phyloP scores from a whole-genome alignment of 1,284 basidiomycete species.

The Inonotus obliquus region DNA sequence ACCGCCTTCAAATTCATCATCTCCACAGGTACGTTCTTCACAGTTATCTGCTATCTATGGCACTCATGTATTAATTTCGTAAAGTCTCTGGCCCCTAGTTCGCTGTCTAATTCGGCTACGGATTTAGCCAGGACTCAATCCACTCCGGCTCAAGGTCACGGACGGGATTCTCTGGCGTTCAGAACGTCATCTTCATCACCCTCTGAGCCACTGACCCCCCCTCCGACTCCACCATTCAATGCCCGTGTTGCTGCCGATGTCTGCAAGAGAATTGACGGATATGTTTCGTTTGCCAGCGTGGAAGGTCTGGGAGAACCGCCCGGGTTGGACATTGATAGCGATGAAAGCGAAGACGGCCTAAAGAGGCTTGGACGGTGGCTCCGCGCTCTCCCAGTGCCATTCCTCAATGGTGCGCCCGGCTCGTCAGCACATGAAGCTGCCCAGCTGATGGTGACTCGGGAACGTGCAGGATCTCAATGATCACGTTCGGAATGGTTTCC shows the following conservation, averaged over 20 bases:
- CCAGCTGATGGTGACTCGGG: background rate
- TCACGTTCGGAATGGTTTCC: background rate
- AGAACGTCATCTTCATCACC: conserved; percentile 30
- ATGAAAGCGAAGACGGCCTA: conserved; percentile 20
- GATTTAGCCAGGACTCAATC: conserved; percentile 14
- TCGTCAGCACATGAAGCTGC: background rate
- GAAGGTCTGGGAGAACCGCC: conserved; percentile 66
- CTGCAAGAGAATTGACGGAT: conserved; percentile 55
- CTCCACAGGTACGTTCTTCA: conserved; percentile 25
- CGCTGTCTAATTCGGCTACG: conserved; percentile 15
- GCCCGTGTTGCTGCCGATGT: conserved; percentile 53
- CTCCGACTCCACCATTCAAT: conserved; percentile 47
- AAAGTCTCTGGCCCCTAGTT: conserved; percentile 13
- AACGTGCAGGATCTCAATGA: conserved; percentile 10
- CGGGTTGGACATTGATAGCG: conserved; percentile 32
- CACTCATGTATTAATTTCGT: background rate
- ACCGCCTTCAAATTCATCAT: conserved; percentile 4
- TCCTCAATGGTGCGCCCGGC: conserved; percentile 5
- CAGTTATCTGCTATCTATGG: background rate
- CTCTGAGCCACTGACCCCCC: conserved; percentile 24
- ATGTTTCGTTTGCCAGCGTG: conserved; percentile 61
- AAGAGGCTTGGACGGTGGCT: conserved; percentile 9
- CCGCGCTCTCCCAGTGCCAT: conserved; percentile 8
- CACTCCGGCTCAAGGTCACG: background rate
- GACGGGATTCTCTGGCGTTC: conserved; percentile 21